Base-by-base conservation (phyloP, 2,329 filamentous ascomycete species). In the Trichoderma sp. region DNA sequence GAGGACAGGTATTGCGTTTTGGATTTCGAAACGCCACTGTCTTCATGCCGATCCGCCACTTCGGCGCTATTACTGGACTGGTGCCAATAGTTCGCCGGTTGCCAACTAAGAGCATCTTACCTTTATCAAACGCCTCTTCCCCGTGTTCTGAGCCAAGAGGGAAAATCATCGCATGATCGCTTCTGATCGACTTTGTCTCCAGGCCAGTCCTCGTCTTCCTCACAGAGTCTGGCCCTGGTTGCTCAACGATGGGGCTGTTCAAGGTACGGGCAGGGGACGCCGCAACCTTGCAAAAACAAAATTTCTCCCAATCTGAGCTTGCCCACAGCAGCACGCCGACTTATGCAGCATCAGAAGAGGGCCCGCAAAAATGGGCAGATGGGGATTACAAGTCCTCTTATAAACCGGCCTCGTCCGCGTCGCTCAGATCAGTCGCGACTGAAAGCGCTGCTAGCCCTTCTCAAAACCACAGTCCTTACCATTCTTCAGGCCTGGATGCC, bases 81-180 rank as follows among this genome's bases (percentile, higher is more conserved):
- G 59, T 56, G 38, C 41, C 21, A 56, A 64, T 18, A 71, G 60
- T n/a, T 65, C 41, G 16, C 21, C 31, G 14, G 14, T 56, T 56
- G 16, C 29, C 33, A 56, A 21, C 53, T 16, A 63, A 71, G 41
- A 29, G 29, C 53, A 31, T 62, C 33, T 71, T 41, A 33, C 41
- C 41, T 27, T 73, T 73, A 64, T 65, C 69, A 65, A 27, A 53
- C 27, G 69, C 33, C 41, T 73, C 69, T n/a, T 65, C 41, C 69
- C 69, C 69, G 41, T 73, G 27, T 45, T 8, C 60, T 64, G 69
- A 65, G 60, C 69, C 60, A 53, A 73, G 24, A 29, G 24, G 69
- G 69, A 29, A 73, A 73, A 73, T 73, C 69, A 62, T 65, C 69
- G 69, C 69, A 73, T 73, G 69, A 64, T 73, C 69, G 63, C 41